phyloP scores from a whole-genome alignment of 768 basidiomycete genomes.

The Termitomyces sp. region DNA sequence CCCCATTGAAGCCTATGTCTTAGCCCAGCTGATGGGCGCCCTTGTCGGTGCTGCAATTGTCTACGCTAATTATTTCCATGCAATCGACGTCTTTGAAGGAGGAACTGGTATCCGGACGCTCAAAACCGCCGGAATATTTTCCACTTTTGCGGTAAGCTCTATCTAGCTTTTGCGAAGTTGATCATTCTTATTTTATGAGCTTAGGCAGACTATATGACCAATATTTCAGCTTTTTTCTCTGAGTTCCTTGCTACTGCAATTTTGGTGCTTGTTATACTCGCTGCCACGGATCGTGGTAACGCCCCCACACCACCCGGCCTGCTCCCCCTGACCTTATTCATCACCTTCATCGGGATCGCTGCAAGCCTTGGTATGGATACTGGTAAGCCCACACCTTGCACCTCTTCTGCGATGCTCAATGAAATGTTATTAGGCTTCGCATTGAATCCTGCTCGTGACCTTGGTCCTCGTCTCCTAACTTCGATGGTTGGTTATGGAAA shows the following conservation, averaged over 20 bases:
- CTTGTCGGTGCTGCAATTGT: slow-evolving; percentile 51
- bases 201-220: slow-evolving; percentile 27
- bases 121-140: slow-evolving; percentile 51
- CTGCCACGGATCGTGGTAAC: slow-evolving; percentile 50
- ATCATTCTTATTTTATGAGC: background rate
- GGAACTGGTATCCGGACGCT: slow-evolving; percentile 48
- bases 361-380: slow-evolving; percentile 61
- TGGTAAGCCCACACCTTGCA: slow-evolving; percentile 16
- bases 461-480: slow-evolving; percentile 64
- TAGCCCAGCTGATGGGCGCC: slow-evolving; percentile 60
- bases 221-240: slow-evolving; percentile 35
- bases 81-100: slow-evolving; percentile 61
- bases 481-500: slow-evolving; percentile 69
- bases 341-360: slow-evolving; percentile 54
- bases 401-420: background rate
- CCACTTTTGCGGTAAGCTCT: slow-evolving; percentile 51
- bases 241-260: slow-evolving; percentile 60
- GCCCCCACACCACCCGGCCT: slow-evolving; percentile 42
- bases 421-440: slow-evolving; percentile 25
- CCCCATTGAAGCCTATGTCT: slow-evolving; percentile 36
- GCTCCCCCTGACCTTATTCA: slow-evolving; percentile 54
- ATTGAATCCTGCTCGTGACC: slow-evolving; percentile 31
- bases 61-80: slow-evolving; percentile 66
- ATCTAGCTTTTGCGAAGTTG: background rate
- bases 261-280: slow-evolving; percentile 52